Evolutionary conservation across 768 basidiomycete species (phyloP).

Genomic region (Brasilioporus rufonigricans): DNA sequence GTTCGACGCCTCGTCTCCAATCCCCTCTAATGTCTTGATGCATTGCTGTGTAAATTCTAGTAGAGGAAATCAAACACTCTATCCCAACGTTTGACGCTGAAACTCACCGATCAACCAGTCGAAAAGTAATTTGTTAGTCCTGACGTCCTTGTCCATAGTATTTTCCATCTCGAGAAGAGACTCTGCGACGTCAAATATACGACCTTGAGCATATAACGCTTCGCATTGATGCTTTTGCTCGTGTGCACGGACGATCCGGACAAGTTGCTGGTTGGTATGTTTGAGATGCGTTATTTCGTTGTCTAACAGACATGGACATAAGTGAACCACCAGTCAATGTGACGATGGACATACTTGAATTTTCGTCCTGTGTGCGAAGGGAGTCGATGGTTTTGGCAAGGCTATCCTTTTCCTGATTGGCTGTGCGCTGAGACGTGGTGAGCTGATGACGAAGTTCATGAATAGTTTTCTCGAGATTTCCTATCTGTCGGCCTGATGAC

Average conservation of each 20-base stretch:
- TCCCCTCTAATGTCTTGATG: neutral
- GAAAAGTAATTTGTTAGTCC: neutral
- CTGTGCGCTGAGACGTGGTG: too few relatives aligned
- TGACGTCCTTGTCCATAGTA: neutral
- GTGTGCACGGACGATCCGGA: neutral
- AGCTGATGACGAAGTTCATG: too few relatives aligned
- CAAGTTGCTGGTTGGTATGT: too few relatives aligned
- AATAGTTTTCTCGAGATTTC: too few relatives aligned
- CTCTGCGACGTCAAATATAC: neutral
- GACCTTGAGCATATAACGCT: neutral
- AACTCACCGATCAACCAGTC: neutral
- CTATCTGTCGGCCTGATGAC: too few relatives aligned
- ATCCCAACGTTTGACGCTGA: neutral
- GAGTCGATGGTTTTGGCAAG: too few relatives aligned
- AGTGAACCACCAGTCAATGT: too few relatives aligned
- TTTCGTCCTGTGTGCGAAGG: too few relatives aligned
- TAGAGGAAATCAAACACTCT: neutral
- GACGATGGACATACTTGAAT: too few relatives aligned
- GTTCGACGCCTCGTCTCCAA: neutral
- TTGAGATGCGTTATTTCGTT: too few relatives aligned
- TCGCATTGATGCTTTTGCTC: neutral
- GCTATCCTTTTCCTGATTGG: too few relatives aligned
- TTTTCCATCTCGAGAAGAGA: neutral
- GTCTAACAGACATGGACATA: too few relatives aligned
- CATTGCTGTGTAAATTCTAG: neutral